These are phyloP conservation scores for Voacanga thouarsii DNA, from an alignment of 257 asterid species.

Conservation along the genomic window DNA sequence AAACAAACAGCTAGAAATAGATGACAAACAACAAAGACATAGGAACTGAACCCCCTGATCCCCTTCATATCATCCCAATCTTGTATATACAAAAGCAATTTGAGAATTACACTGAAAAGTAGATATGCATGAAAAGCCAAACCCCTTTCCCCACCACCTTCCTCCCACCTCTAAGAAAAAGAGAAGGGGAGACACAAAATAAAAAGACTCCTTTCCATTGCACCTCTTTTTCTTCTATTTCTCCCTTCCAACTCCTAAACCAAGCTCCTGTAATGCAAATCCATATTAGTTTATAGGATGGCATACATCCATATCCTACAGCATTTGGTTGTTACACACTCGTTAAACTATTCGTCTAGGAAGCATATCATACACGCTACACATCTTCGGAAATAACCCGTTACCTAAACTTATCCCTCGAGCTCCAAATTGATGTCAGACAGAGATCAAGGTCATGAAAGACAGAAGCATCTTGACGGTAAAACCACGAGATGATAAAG, in stretches of 20 bases:
- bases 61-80: conserved; percentile 4
- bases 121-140: conserved; percentile 2
- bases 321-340: neutral
- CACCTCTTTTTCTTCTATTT: neutral
- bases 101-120: neutral
- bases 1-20: neutral
- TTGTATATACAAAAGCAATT: conserved; percentile 13
- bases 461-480: conserved; percentile 4
- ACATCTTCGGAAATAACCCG: neutral
- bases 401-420: conserved; percentile 3
- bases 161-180: neutral
- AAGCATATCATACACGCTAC: neutral
- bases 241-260: conserved; percentile 10
- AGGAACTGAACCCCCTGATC: neutral
- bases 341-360: neutral
- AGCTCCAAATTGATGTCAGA: neutral
- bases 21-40: neutral
- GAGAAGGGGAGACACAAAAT: neutral
- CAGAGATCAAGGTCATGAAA: neutral
- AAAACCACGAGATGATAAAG: conserved; percentile 20
- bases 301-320: neutral
- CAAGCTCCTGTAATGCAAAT: conserved; percentile 1
- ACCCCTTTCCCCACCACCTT: neutral
- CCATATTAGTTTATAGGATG: neutral
- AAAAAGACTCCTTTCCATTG: neutral